Evolutionary conservation across 768 basidiomycete species (phyloP), one percentile per base, ranked within the genome.

Genomic region (Hericium alpestre): DNA sequence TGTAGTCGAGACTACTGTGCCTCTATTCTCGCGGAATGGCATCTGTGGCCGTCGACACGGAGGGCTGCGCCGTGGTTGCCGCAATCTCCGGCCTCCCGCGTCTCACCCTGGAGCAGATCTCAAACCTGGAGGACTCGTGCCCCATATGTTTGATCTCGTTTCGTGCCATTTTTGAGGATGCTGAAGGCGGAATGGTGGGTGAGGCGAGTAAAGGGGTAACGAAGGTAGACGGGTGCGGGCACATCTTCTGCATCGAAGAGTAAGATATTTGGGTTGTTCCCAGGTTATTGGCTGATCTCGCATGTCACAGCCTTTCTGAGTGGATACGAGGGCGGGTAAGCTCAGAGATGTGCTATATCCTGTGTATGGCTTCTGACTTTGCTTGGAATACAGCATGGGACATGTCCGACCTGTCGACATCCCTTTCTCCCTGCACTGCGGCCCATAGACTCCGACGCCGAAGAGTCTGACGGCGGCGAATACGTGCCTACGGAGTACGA

Each of bases 171-270:
- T 66, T 81, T 47, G 64, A 68, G 25, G 60, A 58, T 12, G 46
- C 38, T n/a, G 51, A 57, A 39, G 59, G 53, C n/a, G 55, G 41
- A 8, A 53, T 52, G 38, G 61, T 63, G 20, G 66, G 63, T 15
- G 61, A 62, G 18, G 49, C 64, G 11, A 62, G 53, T 13, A 51
- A 38, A 11, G 81, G 82, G 2, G 70, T 87, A 7, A 86, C 84
- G 1, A 83, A 79, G 64, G 70, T 88, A 0, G 65, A 63, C 1
- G 75, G 69, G 3, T 88, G 86, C 63, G 80, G 82, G 0, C 86
- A 88, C 68, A 64, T 83, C 7, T 87, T 88, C 65, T 88, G 86
- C 64, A 71, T 76, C 48, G 74, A 77, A 64, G 85, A 87, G 86
- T 86, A 65, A 58, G 76, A 65, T 51, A 62, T 2, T 52, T 23